These are phyloP conservation scores for Decorospora gaudefroyi DNA, from an alignment of 2,329 filamentous ascomycete genomes.

Conservation along the genomic window DNA sequence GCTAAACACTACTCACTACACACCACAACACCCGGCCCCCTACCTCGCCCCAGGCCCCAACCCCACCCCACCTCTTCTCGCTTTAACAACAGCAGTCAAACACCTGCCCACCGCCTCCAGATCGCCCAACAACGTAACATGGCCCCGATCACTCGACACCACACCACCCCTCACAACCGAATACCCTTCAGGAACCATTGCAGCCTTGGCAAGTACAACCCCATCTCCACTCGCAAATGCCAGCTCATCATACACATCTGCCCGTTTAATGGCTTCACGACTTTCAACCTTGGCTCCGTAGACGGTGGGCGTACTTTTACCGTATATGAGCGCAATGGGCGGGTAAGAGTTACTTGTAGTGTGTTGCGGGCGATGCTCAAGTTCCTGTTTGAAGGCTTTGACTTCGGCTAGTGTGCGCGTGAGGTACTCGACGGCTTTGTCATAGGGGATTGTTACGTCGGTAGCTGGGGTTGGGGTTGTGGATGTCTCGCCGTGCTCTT, in stretches of 20 bases:
- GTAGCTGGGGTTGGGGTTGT: constrained; percentile 40
- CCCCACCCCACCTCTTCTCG: constrained; percentile 74
- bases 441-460: constrained; percentile 59
- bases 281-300: constrained; percentile 76
- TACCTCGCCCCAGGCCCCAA: constrained; percentile 49
- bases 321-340: constrained; percentile 80
- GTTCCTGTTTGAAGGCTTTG: constrained; percentile 75
- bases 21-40: constrained; percentile 21
- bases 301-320: constrained; percentile 83
- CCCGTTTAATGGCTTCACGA: constrained; percentile 72
- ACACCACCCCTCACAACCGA: constrained; percentile 71
- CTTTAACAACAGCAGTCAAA: constrained; percentile 68
- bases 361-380: constrained; percentile 64
- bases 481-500: constrained; percentile 35
- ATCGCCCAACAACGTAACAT: constrained; percentile 86
- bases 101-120: constrained; percentile 78
- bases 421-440: constrained; percentile 68
- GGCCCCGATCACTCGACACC: constrained; percentile 79
- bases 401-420: constrained; percentile 71
- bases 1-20: not conserved
- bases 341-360: constrained; percentile 74
- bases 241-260: constrained; percentile 83
- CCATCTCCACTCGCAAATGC: constrained; percentile 87
- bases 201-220: constrained; percentile 81
- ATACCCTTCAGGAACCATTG: constrained; percentile 84